Base-by-base conservation (phyloP, 257 asterid species). In the Petrea volubilis region DNA sequence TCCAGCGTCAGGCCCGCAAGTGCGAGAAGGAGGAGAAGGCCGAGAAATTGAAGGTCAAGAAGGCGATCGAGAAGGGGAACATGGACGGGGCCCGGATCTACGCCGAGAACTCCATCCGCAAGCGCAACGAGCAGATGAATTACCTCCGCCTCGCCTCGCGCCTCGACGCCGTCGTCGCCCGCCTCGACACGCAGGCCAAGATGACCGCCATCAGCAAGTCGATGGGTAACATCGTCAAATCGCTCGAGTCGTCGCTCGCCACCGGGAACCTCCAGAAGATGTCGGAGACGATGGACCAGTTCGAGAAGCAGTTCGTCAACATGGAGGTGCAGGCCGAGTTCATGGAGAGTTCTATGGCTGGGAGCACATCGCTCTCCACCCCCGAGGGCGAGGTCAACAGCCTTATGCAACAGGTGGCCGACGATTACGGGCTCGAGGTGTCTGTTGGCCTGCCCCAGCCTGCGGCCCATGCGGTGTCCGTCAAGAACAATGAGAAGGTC, bases 311-410 rank as follows among this genome's bases (percentile, higher is more conserved):
- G 77, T 94, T 94, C 59, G 98, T 94, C 55, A 91, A 94, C 69
- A 94, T 94, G 99, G 99, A 94, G 74, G 98, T 94, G 6, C 99
- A 94, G 85, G 98, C 99, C 1, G 99, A 90, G 89, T 94, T 94
- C 36, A 94, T 94, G 99, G 99, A 94, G 93, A 91, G 87, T 36
- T 91, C 97, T 23, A 94, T 94, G 99, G 97, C 99, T 2, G 99
- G 99, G 0, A 89, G 96, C 71, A 94, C 99, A 17, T 91, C 97
- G 20, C 84, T 94, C 13, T 89, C 97, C 1, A 94, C 99, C 2
- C 99, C 99, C 6, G 99, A 94, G 64, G 90, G 89, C 11, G 97
- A 94, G 25, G 99, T 94, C 34, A 88, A 88, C 77, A 87, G 84
- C 73, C 79, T 94, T 57, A 94, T 94, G 99, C 99, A 91, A 59